Evolutionary conservation across 2,329 filamentous ascomycete species (phyloP), one percentile per base, ranked within the genome.

Genomic region (Pseudopyrenochaeta lycopersici): DNA sequence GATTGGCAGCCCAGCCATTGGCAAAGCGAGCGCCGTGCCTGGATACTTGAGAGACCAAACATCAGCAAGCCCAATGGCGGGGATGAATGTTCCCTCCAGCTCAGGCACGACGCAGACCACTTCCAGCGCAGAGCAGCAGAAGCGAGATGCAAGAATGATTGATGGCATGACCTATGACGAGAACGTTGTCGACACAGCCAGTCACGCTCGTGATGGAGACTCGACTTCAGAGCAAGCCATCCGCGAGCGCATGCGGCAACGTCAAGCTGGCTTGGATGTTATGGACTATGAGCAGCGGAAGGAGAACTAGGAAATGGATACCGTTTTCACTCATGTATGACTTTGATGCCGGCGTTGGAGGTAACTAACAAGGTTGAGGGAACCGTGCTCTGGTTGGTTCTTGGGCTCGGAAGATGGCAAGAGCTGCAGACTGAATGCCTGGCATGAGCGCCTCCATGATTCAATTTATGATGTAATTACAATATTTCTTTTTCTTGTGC

Each of bases 1-100:
- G 73, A 92, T 92, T 4, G 88, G 93, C 52, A 91, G 88, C 54
- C 92, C 92, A 0, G 91, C 91, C 33, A 90, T 81, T 27, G 90
- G 75, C 49, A 77, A 77, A 49, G 72, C 64, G 14, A 75, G 65
- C 48, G 67, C 70, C 31, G 63, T 76, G 17, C 73, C 73, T 15
- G 67, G 63, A 27, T 67, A 74, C 50, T 44, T 76, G 38, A 64
- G 72, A 46, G 73, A 76, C 20, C 70, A 70, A 52, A 56, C 58
- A 21, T 60, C 66, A 15, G 56, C 55, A 12, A 73, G 67, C 52
- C 70, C 73, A 21, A 67, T 76, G 68, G 66, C 67, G 15, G 68
- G 70, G 20, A 66, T 69, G 7, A 70, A 56, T 46, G 60, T 58
- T 29, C 56, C 64, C 7, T 67, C 69, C 46, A 67, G 60, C 53